Conservation (phyloP, 176 grass and related monocot species). For the Secale cereale region DNA sequence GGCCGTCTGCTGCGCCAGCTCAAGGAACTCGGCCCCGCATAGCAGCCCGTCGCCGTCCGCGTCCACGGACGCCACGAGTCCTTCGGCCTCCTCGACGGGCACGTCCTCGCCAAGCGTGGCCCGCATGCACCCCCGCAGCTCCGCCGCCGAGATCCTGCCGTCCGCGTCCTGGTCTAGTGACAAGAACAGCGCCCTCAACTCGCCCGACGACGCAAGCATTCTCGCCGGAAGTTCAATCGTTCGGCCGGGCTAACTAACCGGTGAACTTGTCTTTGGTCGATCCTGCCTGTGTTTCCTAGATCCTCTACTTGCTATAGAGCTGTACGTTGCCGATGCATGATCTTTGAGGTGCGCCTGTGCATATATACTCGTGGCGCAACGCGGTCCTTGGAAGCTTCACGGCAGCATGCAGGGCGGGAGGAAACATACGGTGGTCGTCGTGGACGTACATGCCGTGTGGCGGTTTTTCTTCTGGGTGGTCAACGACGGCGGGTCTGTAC, state of each 20-base stretch:
- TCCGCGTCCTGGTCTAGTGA: too few species aligned
- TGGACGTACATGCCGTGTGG: neutral
- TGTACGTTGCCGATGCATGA: neutral
- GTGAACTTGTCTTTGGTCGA: too few species aligned
- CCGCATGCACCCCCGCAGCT: too few species aligned
- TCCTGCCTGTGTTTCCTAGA: neutral
- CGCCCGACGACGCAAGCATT: too few species aligned
- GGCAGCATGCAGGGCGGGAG: conserved; percentile 7
- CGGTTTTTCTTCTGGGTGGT: neutral
- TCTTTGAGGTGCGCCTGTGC: neutral
- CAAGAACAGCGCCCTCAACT: too few species aligned
- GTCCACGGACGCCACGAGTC: too few species aligned
- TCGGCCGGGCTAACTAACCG: too few species aligned
- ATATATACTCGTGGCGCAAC: neutral
- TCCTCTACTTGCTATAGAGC: neutral
- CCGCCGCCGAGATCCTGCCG: too few species aligned
- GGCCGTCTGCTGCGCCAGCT: neutral
- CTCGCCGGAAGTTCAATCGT: too few species aligned
- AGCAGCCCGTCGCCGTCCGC: conserved; percentile 16
- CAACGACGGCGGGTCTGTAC: too few species aligned
- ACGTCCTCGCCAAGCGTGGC: too few species aligned
- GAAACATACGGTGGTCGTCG: neutral
- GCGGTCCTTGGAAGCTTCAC: conserved; percentile 40
- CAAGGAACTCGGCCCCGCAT: neutral
- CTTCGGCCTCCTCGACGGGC: too few species aligned